phyloP scores from a whole-genome alignment of 768 basidiomycete species.

The Coprinopsis strossmayeri region DNA sequence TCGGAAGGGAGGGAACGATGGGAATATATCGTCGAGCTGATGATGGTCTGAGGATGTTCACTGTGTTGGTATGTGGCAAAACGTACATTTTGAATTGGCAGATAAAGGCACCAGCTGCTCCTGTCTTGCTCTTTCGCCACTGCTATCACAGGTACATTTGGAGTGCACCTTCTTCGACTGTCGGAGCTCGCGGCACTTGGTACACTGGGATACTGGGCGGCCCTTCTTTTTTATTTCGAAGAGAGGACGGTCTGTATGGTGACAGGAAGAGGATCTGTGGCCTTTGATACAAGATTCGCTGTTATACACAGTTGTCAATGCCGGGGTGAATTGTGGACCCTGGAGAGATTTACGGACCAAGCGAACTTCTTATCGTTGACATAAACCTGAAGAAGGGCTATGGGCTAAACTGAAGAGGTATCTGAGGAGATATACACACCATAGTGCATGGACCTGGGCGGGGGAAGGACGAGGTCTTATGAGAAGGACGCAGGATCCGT shows the following conservation, averaged over 20 bases:
- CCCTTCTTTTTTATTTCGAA: slow-evolving; percentile 94
- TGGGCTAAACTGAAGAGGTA: not conserved
- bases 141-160: slow-evolving; percentile 66
- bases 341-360: slow-evolving; percentile 34
- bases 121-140: slow-evolving; percentile 25
- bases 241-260: slow-evolving; percentile 82
- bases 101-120: slow-evolving; percentile 26
- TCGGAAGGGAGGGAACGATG: slow-evolving; percentile 64
- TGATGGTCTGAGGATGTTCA: slow-evolving; percentile 12
- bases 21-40: slow-evolving; percentile 65
- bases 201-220: slow-evolving; percentile 85
- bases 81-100: slow-evolving; percentile 36
- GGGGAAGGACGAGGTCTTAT: slow-evolving; percentile 2
- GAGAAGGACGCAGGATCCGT: too few species aligned
- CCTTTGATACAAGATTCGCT: slow-evolving; percentile 94
- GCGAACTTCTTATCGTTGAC: slow-evolving; percentile 73
- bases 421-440: slow-evolving; percentile 4
- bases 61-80: slow-evolving; percentile 5
- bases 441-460: too few species aligned
- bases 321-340: not conserved
- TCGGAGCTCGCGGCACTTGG: slow-evolving; percentile 74
- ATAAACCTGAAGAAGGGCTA: slow-evolving; percentile 42
- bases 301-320: slow-evolving; percentile 23
- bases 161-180: slow-evolving; percentile 78
- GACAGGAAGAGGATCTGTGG: slow-evolving; percentile 85